phyloP scores from a whole-genome alignment of 2,329 filamentous ascomycete genomes.

The Lachnum nothofagi region DNA sequence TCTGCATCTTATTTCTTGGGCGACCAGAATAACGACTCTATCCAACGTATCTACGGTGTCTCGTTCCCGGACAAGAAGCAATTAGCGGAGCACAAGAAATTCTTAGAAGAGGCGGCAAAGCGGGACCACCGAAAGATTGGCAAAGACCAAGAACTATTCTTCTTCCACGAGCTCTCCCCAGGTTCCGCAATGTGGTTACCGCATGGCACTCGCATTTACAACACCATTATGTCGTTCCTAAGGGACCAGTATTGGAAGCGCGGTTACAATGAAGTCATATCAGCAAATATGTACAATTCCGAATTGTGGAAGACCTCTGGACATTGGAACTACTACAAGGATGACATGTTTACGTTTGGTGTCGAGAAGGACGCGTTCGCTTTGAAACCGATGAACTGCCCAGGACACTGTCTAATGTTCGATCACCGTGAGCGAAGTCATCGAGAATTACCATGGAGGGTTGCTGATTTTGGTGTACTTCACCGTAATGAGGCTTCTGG shows the following conservation, averaged over 20 bases:
- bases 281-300: conserved; percentile 94
- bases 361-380: conserved; percentile 80
- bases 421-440: conserved; percentile 79
- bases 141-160: conserved; percentile 93
- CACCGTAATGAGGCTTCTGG: conserved; percentile 95
- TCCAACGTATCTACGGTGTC: conserved; percentile 94
- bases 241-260: conserved; percentile 86
- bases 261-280: conserved; percentile 90
- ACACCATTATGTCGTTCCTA: conserved; percentile 76
- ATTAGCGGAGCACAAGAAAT: conserved; percentile 88
- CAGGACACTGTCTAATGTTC: conserved; percentile 87
- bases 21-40: conserved; percentile 85
- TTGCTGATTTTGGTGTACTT: conserved; percentile 92
- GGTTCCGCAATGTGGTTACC: conserved; percentile 90
- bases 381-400: conserved; percentile 98
- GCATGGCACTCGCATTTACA: conserved; percentile 89
- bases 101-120: conserved; percentile 96
- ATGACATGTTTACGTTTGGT: conserved; percentile 89
- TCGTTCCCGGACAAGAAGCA: conserved; percentile 95
- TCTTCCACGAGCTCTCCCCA: conserved; percentile 91
- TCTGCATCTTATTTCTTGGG: conserved; percentile 83
- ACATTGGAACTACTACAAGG: conserved; percentile 89
- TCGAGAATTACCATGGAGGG: conserved; percentile 80
- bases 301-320: conserved; percentile 91
- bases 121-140: conserved; percentile 92